Evolutionary conservation across 2,329 filamentous ascomycete species (phyloP).

Genomic region (Nothophoma quercina): DNA sequence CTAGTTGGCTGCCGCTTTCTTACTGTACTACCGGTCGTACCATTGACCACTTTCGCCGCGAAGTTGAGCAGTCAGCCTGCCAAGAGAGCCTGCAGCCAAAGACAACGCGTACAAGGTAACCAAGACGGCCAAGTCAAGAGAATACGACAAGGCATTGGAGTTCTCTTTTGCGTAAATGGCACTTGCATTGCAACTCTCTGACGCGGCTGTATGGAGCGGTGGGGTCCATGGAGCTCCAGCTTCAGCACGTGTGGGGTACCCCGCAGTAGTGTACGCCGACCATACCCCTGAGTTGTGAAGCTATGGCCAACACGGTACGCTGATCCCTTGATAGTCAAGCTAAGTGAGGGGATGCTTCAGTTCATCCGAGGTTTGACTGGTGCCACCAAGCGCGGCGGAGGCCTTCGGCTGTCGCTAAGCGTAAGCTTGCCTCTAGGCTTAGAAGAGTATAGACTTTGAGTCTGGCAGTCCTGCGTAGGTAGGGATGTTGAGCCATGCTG

Average conservation of each 20-base stretch:
- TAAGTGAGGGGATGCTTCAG: constrained; percentile 2
- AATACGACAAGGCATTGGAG: not conserved
- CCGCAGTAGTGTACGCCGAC: constrained; percentile 8
- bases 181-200: not conserved
- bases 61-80: not conserved
- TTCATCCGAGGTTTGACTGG: constrained; percentile 14
- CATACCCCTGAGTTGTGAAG: not conserved
- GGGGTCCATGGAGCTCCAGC: not conserved
- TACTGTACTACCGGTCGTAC: constrained; percentile 2
- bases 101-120: not conserved
- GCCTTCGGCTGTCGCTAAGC: not conserved
- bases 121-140: not conserved
- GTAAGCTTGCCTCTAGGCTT: not conserved
- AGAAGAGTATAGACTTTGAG: not conserved
- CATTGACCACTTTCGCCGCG: not conserved
- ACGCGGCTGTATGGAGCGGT: not conserved
- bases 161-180: not conserved
- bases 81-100: not conserved
- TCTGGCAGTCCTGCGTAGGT: not conserved
- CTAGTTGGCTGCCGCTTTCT: not conserved
- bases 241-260: not conserved
- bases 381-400: not conserved
- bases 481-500: not conserved
- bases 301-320: constrained; percentile 6
- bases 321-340: not conserved